Evolutionary conservation across 306 rosid species (phyloP).

Genomic region (Arachis hypogaea): DNA sequence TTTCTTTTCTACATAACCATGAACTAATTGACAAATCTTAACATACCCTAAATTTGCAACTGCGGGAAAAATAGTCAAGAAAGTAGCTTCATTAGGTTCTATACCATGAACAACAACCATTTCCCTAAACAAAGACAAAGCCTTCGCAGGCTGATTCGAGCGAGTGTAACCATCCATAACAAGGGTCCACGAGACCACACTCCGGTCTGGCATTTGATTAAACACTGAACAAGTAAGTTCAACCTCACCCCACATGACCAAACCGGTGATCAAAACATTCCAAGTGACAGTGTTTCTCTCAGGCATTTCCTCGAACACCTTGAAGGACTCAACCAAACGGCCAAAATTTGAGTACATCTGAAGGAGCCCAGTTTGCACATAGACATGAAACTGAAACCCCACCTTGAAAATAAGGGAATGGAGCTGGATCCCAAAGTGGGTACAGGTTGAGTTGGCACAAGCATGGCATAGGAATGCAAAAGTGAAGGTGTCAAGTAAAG

Average conservation of each 20-base stretch:
- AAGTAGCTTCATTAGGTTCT: conserved; percentile 63
- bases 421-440: conserved; percentile 52
- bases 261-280: conserved; percentile 69
- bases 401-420: conserved; percentile 60
- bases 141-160: conserved; percentile 51
- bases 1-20: conserved; percentile 68
- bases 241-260: conserved; percentile 64
- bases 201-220: conserved; percentile 56
- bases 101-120: conserved; percentile 58
- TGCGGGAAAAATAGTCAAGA: conserved; percentile 63
- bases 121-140: conserved; percentile 52
- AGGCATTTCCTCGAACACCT: conserved; percentile 65
- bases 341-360: conserved; percentile 54
- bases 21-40: conserved; percentile 58
- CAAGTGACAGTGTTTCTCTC: conserved; percentile 59
- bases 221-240: conserved; percentile 55
- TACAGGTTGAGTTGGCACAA: conserved; percentile 42
- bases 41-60: conserved; percentile 63
- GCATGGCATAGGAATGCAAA: conserved; percentile 60
- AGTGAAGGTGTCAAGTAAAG: conserved; percentile 58
- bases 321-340: conserved; percentile 45
- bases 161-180: conserved; percentile 67
- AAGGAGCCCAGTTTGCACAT: conserved; percentile 65
- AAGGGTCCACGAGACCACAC: conserved; percentile 74
- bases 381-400: conserved; percentile 66